These are phyloP conservation scores for Echinochloa phyllopogon DNA, from an alignment of 176 grass and related monocot genomes.

Conservation along the genomic window DNA sequence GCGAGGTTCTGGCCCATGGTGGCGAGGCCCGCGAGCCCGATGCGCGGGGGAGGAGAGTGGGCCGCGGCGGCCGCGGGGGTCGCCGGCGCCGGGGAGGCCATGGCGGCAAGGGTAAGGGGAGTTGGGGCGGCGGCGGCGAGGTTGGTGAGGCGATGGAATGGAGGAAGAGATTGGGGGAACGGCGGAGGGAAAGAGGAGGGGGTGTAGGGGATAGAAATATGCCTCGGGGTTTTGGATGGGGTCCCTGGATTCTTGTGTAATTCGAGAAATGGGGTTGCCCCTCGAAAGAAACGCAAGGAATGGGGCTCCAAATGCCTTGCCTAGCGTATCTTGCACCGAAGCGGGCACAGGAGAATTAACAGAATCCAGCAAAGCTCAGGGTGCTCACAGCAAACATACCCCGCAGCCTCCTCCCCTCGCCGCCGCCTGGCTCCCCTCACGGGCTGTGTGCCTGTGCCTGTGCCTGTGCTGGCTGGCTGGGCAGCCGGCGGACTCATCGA, in stretches of 20 bases:
- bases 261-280: neutral
- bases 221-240: conserved; percentile 9
- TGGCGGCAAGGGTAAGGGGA: neutral
- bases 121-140: neutral
- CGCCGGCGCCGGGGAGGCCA: conserved; percentile 51
- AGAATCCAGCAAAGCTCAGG: neutral
- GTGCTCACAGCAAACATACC: neutral
- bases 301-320: no score
- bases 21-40: conserved; percentile 82
- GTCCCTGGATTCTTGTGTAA: neutral
- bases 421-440: neutral
- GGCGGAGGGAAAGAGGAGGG: neutral
- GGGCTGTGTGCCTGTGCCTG: neutral
- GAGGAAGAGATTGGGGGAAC: neutral
- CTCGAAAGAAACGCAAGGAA: no score
- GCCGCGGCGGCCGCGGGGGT: conserved; percentile 41
- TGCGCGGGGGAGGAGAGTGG: conserved; percentile 45
- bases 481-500: conserved; percentile 47
- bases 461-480: neutral
- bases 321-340: no score
- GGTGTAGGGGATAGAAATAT: conserved; percentile 50
- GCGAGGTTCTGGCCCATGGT: conserved; percentile 98
- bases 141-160: neutral
- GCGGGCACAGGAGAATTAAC: no score
- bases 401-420: neutral